These are phyloP conservation scores for Croton laevigatus DNA, from an alignment of 441 rosid genomes.

Conservation along the genomic window DNA sequence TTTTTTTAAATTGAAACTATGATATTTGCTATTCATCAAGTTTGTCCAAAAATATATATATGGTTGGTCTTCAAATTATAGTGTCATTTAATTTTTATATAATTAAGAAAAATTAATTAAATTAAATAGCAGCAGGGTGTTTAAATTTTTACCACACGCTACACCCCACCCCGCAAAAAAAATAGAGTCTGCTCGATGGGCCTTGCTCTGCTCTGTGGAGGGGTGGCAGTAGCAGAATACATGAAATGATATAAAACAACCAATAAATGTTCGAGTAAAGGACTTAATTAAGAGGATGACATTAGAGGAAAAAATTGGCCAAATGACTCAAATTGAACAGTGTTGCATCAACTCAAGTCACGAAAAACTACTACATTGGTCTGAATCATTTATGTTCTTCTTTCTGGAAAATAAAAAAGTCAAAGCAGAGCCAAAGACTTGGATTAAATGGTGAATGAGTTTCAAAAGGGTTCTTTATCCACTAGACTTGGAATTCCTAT, in stretches of 20 bases:
- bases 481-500: conserved; percentile 76
- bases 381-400: neutral
- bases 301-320: conserved; percentile 79
- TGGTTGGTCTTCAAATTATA: too few relatives aligned
- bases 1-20: too few relatives aligned
- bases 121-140: too few relatives aligned
- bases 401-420: neutral
- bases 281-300: conserved; percentile 67
- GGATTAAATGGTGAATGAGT: conserved; percentile 67
- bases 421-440: conserved; percentile 11
- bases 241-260: conserved; percentile 55
- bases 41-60: too few relatives aligned
- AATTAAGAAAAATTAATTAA: too few relatives aligned
- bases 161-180: too few relatives aligned
- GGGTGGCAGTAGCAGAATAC: conserved; percentile 34
- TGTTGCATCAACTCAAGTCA: conserved; percentile 49
- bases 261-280: conserved; percentile 42
- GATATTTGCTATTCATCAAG: too few relatives aligned
- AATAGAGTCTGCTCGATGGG: conserved; percentile 32
- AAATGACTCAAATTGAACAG: conserved; percentile 80
- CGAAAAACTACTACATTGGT: conserved; percentile 66
- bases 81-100: too few relatives aligned
- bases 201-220: conserved; percentile 30
- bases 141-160: too few relatives aligned
- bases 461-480: conserved; percentile 66